Evolutionary conservation across 345 rosid genomes (phyloP).

Genomic region (Dipteronia dyeriana): DNA sequence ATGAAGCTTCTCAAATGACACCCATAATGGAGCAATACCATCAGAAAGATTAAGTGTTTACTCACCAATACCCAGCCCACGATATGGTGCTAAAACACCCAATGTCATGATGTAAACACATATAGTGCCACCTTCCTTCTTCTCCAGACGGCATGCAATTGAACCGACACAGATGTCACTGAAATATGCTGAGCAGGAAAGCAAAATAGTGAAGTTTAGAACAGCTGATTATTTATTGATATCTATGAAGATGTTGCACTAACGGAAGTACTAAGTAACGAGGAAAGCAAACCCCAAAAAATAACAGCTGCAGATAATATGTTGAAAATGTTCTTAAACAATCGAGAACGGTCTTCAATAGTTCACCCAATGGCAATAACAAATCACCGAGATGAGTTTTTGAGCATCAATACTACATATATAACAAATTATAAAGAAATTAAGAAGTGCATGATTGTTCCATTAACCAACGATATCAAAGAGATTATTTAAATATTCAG

Average conservation of each 20-base stretch:
- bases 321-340: background rate
- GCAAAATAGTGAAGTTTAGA: slow-evolving; percentile 16
- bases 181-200: slow-evolving; percentile 66
- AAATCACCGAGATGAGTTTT: background rate
- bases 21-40: background rate
- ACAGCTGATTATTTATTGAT: background rate
- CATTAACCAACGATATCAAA: background rate
- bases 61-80: slow-evolving; percentile 94
- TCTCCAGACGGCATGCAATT: slow-evolving; percentile 93
- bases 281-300: background rate
- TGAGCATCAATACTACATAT: slow-evolving; percentile 7
- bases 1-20: background rate
- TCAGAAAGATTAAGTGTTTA: slow-evolving; percentile 17
- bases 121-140: slow-evolving; percentile 74
- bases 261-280: background rate
- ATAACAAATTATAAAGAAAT: background rate
- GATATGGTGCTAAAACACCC: slow-evolving; percentile 96
- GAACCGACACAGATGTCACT: slow-evolving; percentile 96
- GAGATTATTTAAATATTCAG: background rate
- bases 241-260: background rate
- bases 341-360: background rate
- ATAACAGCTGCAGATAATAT: background rate
- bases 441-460: background rate
- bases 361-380: background rate
- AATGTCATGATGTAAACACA: slow-evolving; percentile 94